phyloP scores from a whole-genome alignment of 176 grass and related monocot species.

The Carex myosuroides region DNA sequence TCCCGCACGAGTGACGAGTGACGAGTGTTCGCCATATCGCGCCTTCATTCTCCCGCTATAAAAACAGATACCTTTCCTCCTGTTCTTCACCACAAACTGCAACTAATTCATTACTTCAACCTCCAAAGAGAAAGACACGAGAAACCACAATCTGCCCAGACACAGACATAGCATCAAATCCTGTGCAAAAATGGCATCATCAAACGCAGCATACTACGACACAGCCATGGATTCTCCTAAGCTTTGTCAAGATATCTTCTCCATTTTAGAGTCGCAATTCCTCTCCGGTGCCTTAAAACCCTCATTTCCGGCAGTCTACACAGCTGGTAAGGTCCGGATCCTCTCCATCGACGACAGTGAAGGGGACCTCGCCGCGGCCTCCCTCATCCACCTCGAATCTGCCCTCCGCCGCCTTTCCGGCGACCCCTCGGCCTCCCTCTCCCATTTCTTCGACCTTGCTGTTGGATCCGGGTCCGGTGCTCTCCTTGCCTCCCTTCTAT shows the following conservation, averaged over 20 bases:
- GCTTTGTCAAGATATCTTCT: constrained; percentile 59
- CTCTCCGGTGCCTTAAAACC: constrained; percentile 31
- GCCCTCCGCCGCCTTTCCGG: constrained; percentile 56
- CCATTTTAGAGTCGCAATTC: constrained; percentile 80
- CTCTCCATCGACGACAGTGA: constrained; percentile 50
- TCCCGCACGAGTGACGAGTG: constrained; percentile 4
- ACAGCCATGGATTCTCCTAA: neutral
- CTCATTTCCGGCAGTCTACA: neutral
- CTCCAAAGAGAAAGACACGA: neutral
- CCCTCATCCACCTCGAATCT: constrained; percentile 39
- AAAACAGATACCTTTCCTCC: neutral
- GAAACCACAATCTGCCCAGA: neutral
- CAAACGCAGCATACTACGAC: neutral
- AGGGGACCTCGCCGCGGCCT: constrained; percentile 43
- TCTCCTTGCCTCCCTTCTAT: constrained; percentile 52
- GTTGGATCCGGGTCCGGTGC: constrained; percentile 52
- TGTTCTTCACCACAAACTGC: neutral
- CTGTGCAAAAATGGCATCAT: constrained; percentile 9
- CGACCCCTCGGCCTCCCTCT: constrained; percentile 23
- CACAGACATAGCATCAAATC: neutral
- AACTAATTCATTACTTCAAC: too few relatives aligned
- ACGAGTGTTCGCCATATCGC: neutral
- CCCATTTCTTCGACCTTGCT: constrained; percentile 54
- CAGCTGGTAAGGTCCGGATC: constrained; percentile 41
- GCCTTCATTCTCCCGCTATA: constrained; percentile 6